phyloP scores from a whole-genome alignment of 768 basidiomycete genomes.

The Russula virescens region DNA sequence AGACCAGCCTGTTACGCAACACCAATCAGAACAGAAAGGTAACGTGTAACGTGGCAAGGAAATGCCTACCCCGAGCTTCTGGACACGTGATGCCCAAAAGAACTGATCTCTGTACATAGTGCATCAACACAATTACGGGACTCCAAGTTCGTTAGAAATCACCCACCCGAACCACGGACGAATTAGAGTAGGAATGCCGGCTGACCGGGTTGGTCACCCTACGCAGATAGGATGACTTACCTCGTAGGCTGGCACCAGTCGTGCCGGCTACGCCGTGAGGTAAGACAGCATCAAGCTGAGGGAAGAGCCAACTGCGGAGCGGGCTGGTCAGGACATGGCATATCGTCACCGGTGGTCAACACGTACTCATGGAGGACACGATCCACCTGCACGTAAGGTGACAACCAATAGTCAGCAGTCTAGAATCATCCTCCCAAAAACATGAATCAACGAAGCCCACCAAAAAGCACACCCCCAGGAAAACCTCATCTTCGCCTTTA shows the following conservation, averaged over 20 bases:
- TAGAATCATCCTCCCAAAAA: neutral
- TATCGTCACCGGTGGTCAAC: neutral
- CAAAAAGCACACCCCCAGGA: constrained; percentile 48
- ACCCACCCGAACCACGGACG: constrained; percentile 60
- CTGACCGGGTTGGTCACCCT: constrained; percentile 21
- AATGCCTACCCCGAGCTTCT: constrained; percentile 48
- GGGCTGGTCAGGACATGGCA: neutral
- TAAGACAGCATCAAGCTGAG: constrained; percentile 52
- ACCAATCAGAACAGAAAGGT: neutral
- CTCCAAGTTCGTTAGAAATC: neutral
- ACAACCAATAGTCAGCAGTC: neutral
- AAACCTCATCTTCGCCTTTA: constrained; percentile 36
- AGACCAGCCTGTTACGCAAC: constrained; percentile 40
- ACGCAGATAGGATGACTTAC: constrained; percentile 24
- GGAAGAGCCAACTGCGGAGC: constrained; percentile 47
- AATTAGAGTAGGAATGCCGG: constrained; percentile 61
- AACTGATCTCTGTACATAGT: constrained; percentile 42
- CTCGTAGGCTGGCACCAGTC: constrained; percentile 56
- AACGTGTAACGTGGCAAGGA: neutral
- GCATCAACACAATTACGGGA: constrained; percentile 15
- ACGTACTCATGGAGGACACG: constrained; percentile 58
- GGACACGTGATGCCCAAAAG: constrained; percentile 61
- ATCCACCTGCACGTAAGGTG: constrained; percentile 38
- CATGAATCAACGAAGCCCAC: constrained; percentile 25
- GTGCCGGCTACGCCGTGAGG: constrained; percentile 72